Percentiles rank a stretch among this genome's conserved stretches.
Evolutionary conservation across 2,329 filamentous ascomycete species (phyloP).

Genomic region (Colletotrichum viniferum): DNA sequence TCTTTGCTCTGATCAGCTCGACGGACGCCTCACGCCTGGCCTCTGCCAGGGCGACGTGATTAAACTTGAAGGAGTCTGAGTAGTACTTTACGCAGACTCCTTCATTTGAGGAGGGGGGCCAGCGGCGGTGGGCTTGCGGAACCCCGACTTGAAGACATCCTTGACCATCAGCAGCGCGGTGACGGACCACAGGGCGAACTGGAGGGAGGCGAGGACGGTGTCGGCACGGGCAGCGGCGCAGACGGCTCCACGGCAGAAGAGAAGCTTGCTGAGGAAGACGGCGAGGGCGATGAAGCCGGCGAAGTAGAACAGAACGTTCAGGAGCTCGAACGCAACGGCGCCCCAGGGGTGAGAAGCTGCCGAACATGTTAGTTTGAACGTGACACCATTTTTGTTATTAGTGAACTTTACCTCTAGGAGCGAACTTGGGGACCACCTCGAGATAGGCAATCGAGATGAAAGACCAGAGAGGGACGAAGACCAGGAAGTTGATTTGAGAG

Average conservation of each 20-base stretch:
- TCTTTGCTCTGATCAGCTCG: slow-evolving; percentile 7
- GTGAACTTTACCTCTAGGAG: slow-evolving; percentile 40
- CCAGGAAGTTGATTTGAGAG: slow-evolving; percentile 60
- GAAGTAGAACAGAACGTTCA: slow-evolving; percentile 63
- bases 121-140: slow-evolving; percentile 31
- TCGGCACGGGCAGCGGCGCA: slow-evolving; percentile 60
- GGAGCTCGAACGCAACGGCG: slow-evolving; percentile 51
- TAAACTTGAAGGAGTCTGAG: slow-evolving; percentile 9
- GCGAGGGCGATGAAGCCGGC: slow-evolving; percentile 63
- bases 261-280: slow-evolving; percentile 58
- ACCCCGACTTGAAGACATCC: slow-evolving; percentile 50
- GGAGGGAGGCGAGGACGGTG: slow-evolving; percentile 57
- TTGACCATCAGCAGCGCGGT: slow-evolving; percentile 50
- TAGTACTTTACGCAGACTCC: slow-evolving; percentile 21
- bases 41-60: slow-evolving; percentile 7
- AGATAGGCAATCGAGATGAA: slow-evolving; percentile 60
- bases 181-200: slow-evolving; percentile 58
- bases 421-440: slow-evolving; percentile 51
- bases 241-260: slow-evolving; percentile 62
- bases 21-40: slow-evolving; percentile 14
- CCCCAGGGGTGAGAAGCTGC: slow-evolving; percentile 52
- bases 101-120: slow-evolving; percentile 24
- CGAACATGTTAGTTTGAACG: background rate
- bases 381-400: too few relatives aligned
- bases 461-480: slow-evolving; percentile 59